Evolutionary conservation across 768 basidiomycete genomes (phyloP).

Genomic region (Asterophora lycoperdoides): DNA sequence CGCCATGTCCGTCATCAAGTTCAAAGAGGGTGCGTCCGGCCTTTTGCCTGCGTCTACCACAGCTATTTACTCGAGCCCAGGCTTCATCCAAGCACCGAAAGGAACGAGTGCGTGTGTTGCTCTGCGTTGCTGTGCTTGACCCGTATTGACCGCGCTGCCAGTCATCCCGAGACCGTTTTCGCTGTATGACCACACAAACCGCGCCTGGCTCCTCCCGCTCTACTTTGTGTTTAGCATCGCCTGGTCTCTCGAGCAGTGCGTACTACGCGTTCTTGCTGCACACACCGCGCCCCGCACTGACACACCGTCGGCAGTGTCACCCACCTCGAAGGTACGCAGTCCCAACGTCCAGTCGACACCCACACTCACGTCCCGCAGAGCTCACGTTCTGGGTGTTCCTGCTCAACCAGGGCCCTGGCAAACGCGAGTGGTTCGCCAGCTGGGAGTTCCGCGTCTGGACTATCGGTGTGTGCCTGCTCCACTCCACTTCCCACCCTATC

Average conservation of each 20-base stretch:
- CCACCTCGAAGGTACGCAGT: conserved; percentile 68
- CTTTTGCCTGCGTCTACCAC: not conserved
- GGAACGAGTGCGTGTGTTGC: conserved; percentile 34
- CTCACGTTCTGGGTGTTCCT: conserved; percentile 82
- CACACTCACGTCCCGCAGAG: conserved; percentile 37
- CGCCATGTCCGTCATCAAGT: conserved; percentile 62
- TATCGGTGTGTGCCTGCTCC: conserved; percentile 49
- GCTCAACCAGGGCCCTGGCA: conserved; percentile 67
- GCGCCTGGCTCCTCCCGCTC: conserved; percentile 60
- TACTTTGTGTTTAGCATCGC: conserved; percentile 66
- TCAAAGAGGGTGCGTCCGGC: conserved; percentile 56
- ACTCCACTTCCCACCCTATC: no score
- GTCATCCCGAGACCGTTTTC: conserved; percentile 56
- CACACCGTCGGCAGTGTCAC: conserved; percentile 49
- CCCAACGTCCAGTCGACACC: not conserved
- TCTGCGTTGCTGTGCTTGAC: no score
- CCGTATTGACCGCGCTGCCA: no score
- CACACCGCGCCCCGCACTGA: conserved; percentile 2
- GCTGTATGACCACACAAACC: conserved; percentile 43
- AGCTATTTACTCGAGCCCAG: conserved; percentile 20
- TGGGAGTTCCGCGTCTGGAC: conserved; percentile 77
- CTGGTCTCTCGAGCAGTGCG: conserved; percentile 79
- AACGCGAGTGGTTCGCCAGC: conserved; percentile 75
- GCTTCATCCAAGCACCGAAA: conserved; percentile 34
- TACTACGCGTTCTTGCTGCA: not conserved